Conservation (phyloP, 2,329 filamentous ascomycete species). For the Fusarium tjaetaba region DNA sequence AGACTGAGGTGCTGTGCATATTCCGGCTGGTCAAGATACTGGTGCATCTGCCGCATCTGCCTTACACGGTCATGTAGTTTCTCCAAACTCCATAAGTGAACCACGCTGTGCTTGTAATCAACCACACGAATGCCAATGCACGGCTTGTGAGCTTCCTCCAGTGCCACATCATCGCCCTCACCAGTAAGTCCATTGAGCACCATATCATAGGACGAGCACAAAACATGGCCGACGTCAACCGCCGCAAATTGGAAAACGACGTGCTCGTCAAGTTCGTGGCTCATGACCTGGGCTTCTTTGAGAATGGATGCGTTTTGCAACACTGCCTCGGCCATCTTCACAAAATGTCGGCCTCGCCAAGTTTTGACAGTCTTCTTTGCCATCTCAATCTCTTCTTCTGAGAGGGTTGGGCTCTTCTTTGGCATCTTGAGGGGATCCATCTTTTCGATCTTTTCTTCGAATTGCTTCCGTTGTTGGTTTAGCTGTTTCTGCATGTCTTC, state of each 20-base stretch:
- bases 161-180: slow-evolving; percentile 82
- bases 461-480: slow-evolving; percentile 82
- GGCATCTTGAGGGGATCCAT: slow-evolving; percentile 72
- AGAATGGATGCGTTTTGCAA: slow-evolving; percentile 86
- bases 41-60: slow-evolving; percentile 95
- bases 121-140: slow-evolving; percentile 91
- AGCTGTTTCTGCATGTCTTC: slow-evolving; percentile 90
- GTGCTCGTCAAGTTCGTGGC: slow-evolving; percentile 91
- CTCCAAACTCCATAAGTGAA: slow-evolving; percentile 93
- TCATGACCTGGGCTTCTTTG: slow-evolving; percentile 98
- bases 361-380: slow-evolving; percentile 74
- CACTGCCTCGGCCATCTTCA: slow-evolving; percentile 92
- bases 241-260: slow-evolving; percentile 96
- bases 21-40: slow-evolving; percentile 94
- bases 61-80: slow-evolving; percentile 89
- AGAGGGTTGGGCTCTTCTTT: slow-evolving; percentile 71
- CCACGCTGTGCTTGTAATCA: slow-evolving; percentile 86
- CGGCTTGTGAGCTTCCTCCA: slow-evolving; percentile 86
- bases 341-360: slow-evolving; percentile 87
- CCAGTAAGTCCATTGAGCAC: slow-evolving; percentile 89
- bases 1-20: slow-evolving; percentile 93
- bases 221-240: slow-evolving; percentile 85
- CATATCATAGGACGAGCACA: slow-evolving; percentile 96
- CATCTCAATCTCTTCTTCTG: slow-evolving; percentile 75
- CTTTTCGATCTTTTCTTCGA: slow-evolving; percentile 84